phyloP scores from a whole-genome alignment of 345 rosid species.

The Aethionema arabicum region DNA sequence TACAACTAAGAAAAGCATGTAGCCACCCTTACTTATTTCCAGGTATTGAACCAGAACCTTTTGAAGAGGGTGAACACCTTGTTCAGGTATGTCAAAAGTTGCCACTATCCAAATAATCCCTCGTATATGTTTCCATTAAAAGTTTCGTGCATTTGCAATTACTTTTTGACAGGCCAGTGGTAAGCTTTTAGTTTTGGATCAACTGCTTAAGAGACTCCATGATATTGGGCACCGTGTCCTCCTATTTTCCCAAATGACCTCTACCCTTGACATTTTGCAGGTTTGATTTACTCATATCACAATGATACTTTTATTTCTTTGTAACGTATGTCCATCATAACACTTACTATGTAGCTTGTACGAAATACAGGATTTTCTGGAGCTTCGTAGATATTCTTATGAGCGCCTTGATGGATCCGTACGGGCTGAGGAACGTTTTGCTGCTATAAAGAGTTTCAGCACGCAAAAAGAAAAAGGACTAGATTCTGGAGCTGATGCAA shows the following conservation, averaged over 20 bases:
- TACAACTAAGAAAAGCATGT: slow-evolving; percentile 86
- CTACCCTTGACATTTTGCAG: slow-evolving; percentile 90
- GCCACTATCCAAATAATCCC: slow-evolving; percentile 12
- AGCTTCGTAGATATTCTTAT: slow-evolving; percentile 73
- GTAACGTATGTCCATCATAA: not conserved
- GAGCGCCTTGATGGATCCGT: slow-evolving; percentile 97
- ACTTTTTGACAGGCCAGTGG: slow-evolving; percentile 68
- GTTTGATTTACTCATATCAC: slow-evolving; percentile 31
- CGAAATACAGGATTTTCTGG: slow-evolving; percentile 69
- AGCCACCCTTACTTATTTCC: slow-evolving; percentile 96
- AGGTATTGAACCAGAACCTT: slow-evolving; percentile 93
- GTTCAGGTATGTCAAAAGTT: slow-evolving; percentile 56
- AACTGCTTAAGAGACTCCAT: slow-evolving; percentile 61
- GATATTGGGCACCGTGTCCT: slow-evolving; percentile 76
- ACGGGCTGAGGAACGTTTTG: slow-evolving; percentile 93
- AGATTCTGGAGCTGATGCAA: slow-evolving; percentile 41
- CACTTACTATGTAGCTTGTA: slow-evolving; percentile 17
- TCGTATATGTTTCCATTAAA: not conserved
- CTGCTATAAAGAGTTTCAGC: slow-evolving; percentile 83
- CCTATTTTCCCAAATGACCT: slow-evolving; percentile 91
- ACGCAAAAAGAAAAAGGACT: slow-evolving; percentile 35
- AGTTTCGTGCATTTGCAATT: slow-evolving; percentile 4
- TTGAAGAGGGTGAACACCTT: slow-evolving; percentile 90
- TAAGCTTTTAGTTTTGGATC: slow-evolving; percentile 74
- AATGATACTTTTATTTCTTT: not conserved